phyloP scores from a whole-genome alignment of 2,329 filamentous ascomycete species.

The Fusarium nodosum region DNA sequence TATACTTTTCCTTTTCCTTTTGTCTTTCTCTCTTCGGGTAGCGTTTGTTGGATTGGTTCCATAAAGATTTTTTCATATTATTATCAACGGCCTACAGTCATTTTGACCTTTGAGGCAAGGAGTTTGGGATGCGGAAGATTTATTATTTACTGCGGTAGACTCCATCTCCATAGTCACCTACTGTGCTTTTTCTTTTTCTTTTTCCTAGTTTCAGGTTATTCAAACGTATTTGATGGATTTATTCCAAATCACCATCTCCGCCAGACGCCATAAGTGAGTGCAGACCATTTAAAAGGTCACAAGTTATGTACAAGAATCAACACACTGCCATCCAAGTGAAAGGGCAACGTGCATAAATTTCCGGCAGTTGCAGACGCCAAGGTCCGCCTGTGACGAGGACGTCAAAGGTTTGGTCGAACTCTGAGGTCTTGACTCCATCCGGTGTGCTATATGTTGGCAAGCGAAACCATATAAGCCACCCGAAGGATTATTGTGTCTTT shows the following conservation, averaged over 20 bases:
- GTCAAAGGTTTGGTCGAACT: constrained; percentile 1
- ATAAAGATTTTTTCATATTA: constrained; percentile 12
- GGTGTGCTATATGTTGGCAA: not conserved
- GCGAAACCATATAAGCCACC: not conserved
- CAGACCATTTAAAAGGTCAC: constrained; percentile 32
- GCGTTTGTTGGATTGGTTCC: constrained; percentile 17
- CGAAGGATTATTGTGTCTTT: constrained; percentile 55
- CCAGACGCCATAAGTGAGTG: constrained; percentile 39
- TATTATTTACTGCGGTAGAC: constrained; percentile 37
- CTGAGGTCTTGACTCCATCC: not conserved
- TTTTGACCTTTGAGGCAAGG: constrained; percentile 32
- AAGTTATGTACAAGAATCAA: constrained; percentile 40
- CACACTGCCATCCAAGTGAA: not conserved
- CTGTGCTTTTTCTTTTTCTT: constrained; percentile 32
- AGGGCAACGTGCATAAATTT: not conserved
- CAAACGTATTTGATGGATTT: constrained; percentile 44
- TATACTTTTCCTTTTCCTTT: constrained; percentile 14
- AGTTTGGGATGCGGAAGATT: constrained; percentile 42
- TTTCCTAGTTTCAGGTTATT: constrained; percentile 27
- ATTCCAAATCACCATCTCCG: constrained; percentile 25
- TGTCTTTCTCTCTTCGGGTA: constrained; percentile 4
- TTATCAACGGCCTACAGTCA: constrained; percentile 24
- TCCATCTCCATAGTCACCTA: constrained; percentile 13
- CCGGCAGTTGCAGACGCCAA: not conserved
- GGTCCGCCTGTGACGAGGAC: not conserved